Evolutionary conservation across 192 early-diverging fungal genomes (phyloP), one percentile per base, ranked within the genome.

Genomic region (Coemansia sp.): DNA sequence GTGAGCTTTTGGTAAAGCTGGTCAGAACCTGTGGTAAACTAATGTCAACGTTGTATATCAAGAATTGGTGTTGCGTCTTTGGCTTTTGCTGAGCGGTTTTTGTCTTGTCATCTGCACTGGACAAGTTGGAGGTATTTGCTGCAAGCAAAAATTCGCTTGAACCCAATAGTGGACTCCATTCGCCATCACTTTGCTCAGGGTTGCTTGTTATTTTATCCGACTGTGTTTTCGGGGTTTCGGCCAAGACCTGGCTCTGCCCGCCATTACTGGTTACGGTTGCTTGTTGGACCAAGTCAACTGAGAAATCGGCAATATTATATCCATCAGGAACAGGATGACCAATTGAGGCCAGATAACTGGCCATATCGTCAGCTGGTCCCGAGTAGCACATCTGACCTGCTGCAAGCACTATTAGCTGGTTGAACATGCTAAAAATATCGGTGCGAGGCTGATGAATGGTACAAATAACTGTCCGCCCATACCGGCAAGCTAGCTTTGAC

Each of bases 401-500:
- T 22, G 92, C 92, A 15, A 97, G 63, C 21, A 97, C 73, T 12
- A 97, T 80, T 5, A 95, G 75, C 53, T 91, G 84, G 73, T 97
- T 94, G 83, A 97, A 97, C 63, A 94, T 77, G 19, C 88, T 87
- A 61, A 92, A 93, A 37, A 97, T 94, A 55, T 97, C 92, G 2
- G 89, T 89, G 19, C 95, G 84, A 12, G 95, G 95, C 66, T 97
- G 95, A 70, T 97, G 95, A 41, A 97, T 97, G 9, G 95, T 97
- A 57, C 91, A 90, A 14, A 97, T 83, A 11, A 97, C 86, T 2
- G 85, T 87, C 3, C 91, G 89, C 1, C 70, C 65, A 43, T 79
- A 70, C 5, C 67, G 58, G 45, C 70, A 70, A 7, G 76, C 71
- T 11, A 79, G 61, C 35, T 69, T 58, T 1, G 76, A 79, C 5